Evolutionary conservation across 768 basidiomycete species (phyloP).

Genomic region (Suillus alpinus): DNA sequence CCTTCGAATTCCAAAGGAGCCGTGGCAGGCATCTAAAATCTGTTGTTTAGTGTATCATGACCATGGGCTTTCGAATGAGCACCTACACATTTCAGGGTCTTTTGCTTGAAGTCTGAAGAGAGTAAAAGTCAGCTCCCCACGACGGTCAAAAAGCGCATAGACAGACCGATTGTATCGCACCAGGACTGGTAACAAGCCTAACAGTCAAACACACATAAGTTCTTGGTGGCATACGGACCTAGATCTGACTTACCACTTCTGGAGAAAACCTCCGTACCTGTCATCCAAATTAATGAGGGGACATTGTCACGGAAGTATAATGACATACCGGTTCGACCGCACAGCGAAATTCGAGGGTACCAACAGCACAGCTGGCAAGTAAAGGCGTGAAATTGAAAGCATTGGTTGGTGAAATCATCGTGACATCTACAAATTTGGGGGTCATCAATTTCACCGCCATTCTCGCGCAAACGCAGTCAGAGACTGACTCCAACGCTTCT

Average conservation of each 20-base stretch:
- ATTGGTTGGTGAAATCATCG: constrained; percentile 59
- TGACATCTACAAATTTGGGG: constrained; percentile 46
- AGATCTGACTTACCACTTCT: constrained; percentile 42
- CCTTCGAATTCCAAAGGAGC: constrained; percentile 36
- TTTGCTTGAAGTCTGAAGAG: constrained; percentile 54
- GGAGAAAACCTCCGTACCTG: constrained; percentile 58
- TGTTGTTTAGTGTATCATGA: background rate
- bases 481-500: constrained; percentile 64
- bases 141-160: background rate
- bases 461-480: background rate
- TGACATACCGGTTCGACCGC: constrained; percentile 73
- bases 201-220: background rate
- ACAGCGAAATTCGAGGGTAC: constrained; percentile 80
- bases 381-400: constrained; percentile 44
- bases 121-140: constrained; percentile 1
- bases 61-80: background rate
- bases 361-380: constrained; percentile 62
- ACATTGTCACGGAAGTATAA: background rate
- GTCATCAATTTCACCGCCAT: constrained; percentile 5
- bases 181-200: constrained; percentile 71
- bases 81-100: constrained; percentile 58
- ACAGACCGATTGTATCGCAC: constrained; percentile 67
- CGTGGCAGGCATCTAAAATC: constrained; percentile 61
- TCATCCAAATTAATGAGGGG: constrained; percentile 5
- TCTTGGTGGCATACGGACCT: background rate